Conservation (phyloP, 805 yeast genomes). For the Saccharomycopsis fodiens region DNA sequence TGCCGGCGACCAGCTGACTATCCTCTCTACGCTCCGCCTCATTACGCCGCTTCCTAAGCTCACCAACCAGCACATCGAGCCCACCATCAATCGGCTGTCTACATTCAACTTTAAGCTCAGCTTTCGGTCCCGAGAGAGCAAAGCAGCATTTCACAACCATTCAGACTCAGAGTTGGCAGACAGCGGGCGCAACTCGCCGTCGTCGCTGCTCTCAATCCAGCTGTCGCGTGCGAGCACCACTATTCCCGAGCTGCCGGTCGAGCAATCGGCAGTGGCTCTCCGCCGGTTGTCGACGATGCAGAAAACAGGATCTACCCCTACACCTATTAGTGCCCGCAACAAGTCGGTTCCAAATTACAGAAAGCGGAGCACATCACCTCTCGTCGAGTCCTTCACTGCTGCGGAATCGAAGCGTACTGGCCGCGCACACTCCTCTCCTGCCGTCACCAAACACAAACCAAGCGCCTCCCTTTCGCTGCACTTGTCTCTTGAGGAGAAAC, state of each 20-base stretch:
- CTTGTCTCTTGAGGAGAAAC: not conserved
- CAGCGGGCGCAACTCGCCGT: not conserved
- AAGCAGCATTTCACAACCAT: not conserved
- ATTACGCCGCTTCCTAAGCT: conserved; percentile 22
- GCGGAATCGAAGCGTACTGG: not conserved
- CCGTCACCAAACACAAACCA: not conserved
- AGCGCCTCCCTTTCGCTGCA: not conserved
- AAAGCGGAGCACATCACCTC: conserved; percentile 8
- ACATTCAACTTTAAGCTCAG: conserved; percentile 10
- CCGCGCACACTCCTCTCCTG: conserved; percentile 1
- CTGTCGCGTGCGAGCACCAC: not conserved
- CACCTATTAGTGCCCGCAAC: not conserved
- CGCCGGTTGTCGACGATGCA: conserved; percentile 9
- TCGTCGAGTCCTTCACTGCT: conserved; percentile 8
- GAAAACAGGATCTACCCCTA: not conserved
- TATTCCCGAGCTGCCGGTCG: not conserved
- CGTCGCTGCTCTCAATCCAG: not conserved
- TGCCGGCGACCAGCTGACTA: conserved; percentile 30
- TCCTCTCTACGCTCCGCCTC: conserved; percentile 27
- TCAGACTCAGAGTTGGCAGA: not conserved
- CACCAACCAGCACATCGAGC: conserved; percentile 4
- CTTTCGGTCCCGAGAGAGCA: conserved; percentile 1
- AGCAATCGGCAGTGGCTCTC: conserved; percentile 3
- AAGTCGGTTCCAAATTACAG: not conserved
- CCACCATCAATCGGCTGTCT: conserved; percentile 4